Evolutionary conservation across 1,139 yeast genomes (phyloP).

Genomic region (Sugiyamaella xylanicola): DNA sequence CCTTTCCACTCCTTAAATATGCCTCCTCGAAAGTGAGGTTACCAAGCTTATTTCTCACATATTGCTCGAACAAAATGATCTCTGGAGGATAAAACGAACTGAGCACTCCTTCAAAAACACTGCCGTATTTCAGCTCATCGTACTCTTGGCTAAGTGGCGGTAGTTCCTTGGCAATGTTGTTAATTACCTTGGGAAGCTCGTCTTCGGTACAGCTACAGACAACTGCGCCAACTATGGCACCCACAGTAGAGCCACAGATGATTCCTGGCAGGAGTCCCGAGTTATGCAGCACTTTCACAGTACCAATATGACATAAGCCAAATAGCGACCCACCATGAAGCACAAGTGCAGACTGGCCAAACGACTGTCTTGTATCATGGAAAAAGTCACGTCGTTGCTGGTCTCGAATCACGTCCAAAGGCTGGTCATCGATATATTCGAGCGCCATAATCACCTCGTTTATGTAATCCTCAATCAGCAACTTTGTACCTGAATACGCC

Average conservation of each 20-base stretch:
- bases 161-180: constrained; percentile 47
- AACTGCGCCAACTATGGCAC: constrained; percentile 87
- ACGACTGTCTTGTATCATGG: constrained; percentile 85
- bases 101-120: constrained; percentile 41
- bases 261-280: constrained; percentile 79
- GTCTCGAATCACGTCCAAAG: constrained; percentile 26
- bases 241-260: constrained; percentile 92
- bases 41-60: constrained; percentile 76
- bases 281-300: constrained; percentile 74
- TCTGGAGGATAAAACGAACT: constrained; percentile 85
- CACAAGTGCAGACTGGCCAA: constrained; percentile 87
- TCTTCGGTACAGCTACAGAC: constrained; percentile 68
- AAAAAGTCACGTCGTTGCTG: constrained; percentile 79
- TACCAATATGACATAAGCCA: constrained; percentile 92
- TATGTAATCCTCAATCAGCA: constrained; percentile 82
- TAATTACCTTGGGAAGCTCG: constrained; percentile 48
- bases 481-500: constrained; percentile 85
- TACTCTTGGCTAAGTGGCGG: constrained; percentile 43
- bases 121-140: constrained; percentile 33
- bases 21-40: constrained; percentile 93
- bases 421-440: constrained; percentile 48
- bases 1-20: constrained; percentile 72
- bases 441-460: constrained; percentile 73
- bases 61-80: constrained; percentile 72
- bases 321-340: constrained; percentile 93